A percentile compares a stretch with the other conserved stretches of the same genome.
Evolutionary conservation across 108 stramenopile species (phyloP).

Genomic region (Pseudonitzschia multiseries): DNA sequence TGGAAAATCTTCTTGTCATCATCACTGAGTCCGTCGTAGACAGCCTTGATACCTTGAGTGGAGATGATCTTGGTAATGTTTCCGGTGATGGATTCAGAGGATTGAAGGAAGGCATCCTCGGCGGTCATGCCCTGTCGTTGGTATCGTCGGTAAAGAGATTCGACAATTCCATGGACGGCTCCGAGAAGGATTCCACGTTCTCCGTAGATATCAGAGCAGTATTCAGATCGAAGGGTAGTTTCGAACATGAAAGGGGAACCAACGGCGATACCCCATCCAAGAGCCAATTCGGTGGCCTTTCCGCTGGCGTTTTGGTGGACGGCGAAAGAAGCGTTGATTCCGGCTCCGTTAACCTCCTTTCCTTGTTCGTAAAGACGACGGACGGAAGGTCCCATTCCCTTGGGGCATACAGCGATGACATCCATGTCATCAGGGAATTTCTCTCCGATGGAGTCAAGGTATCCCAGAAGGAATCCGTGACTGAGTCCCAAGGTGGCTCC

Average conservation of each 20-base stretch:
- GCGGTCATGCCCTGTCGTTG: conserved; percentile 94
- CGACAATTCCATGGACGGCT: conserved; percentile 97
- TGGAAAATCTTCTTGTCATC: conserved; percentile 92
- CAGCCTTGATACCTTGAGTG: conserved; percentile 94
- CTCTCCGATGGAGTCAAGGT: conserved; percentile 94
- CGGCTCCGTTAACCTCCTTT: conserved; percentile 97
- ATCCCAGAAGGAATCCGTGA: conserved; percentile 96
- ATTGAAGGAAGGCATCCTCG: conserved; percentile 94
- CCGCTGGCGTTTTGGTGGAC: conserved; percentile 95
- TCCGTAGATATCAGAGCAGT: conserved; percentile 97
- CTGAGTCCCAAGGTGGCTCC: conserved; percentile 94
- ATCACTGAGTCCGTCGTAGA: conserved; percentile 86
- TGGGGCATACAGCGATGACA: conserved; percentile 97
- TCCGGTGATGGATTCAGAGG: conserved; percentile 95
- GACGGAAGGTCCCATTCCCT: conserved; percentile 98
- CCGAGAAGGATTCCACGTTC: conserved; percentile 97
- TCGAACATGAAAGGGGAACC: conserved; percentile 98
- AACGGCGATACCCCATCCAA: conserved; percentile 96
- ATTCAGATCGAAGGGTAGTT: conserved; percentile 94
- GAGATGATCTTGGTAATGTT: conserved; percentile 96
- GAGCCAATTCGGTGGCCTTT: conserved; percentile 93
- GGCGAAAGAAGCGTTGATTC: conserved; percentile 96
- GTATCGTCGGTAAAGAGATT: conserved; percentile 95
- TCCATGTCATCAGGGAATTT: conserved; percentile 95
- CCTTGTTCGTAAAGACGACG: conserved; percentile 98